Conservation (phyloP, 2,329 filamentous ascomycete genomes). For the Colletotrichum liriopes region DNA sequence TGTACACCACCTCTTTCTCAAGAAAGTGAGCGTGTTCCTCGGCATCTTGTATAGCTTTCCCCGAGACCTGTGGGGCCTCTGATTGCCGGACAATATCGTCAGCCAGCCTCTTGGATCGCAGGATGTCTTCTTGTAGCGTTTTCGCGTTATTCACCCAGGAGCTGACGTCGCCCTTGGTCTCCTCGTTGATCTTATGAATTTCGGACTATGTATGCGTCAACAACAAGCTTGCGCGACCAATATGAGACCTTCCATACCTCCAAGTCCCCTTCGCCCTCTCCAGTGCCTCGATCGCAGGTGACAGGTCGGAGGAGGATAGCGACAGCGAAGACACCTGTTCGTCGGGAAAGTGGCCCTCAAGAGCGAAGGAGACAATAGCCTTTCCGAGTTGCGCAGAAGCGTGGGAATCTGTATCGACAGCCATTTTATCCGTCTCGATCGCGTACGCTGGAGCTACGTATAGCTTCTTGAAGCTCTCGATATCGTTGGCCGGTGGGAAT, state of each 20-base stretch:
- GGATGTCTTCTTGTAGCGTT: constrained; percentile 87
- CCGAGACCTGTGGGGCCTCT: constrained; percentile 72
- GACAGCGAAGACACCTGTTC: constrained; percentile 56
- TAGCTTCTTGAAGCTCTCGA: constrained; percentile 22
- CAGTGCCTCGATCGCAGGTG: constrained; percentile 58
- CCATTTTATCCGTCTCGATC: constrained; percentile 47
- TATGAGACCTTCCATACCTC: constrained; percentile 52
- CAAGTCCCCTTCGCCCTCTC: constrained; percentile 54
- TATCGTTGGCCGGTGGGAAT: constrained; percentile 7
- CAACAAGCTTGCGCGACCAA: background rate
- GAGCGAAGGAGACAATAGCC: constrained; percentile 58
- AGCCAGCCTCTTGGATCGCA: constrained; percentile 83
- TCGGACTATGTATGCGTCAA: constrained; percentile 66
- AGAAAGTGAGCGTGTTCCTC: constrained; percentile 72
- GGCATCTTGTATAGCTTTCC: constrained; percentile 67
- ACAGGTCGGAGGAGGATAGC: constrained; percentile 56
- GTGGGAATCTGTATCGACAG: constrained; percentile 49
- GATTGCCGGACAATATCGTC: constrained; percentile 86
- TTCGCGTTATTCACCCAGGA: constrained; percentile 90
- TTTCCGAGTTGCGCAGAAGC: constrained; percentile 52
- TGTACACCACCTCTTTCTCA: constrained; percentile 72
- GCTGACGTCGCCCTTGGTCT: constrained; percentile 84
- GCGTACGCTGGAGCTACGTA: background rate
- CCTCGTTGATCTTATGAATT: constrained; percentile 82
- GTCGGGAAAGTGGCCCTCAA: constrained; percentile 59